Base-by-base conservation (phyloP, 2,329 filamentous ascomycete species). In the Colletotrichum cereale region DNA sequence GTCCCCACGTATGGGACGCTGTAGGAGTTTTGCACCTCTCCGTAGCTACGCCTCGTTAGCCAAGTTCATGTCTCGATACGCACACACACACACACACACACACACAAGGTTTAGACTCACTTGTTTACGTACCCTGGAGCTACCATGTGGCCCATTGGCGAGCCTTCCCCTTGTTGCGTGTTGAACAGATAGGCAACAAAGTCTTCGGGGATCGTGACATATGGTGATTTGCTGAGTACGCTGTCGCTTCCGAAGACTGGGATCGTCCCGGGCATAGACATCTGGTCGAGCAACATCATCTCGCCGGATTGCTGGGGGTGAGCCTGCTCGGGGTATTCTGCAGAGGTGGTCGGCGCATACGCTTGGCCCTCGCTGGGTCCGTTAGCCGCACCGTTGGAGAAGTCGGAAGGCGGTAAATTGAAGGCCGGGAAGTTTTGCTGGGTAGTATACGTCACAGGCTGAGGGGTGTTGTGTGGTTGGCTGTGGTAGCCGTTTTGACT, bases 151-250 rank as follows among this genome's bases (percentile, higher is more conserved):
- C 83, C 84, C 75, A 89, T 83, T 10, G 88, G 87, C 5, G 84
- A 85, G 16, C 82, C 84, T 34, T 87, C 86, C 38, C 88, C 84
- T 21, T 88, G 84, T 24, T 87, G 87, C 44, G 90, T 91, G 78
- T 93, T 95, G 82, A 97, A 97, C 34, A 97, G 82, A 86, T 93
- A 97, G 6, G 92, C 91, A 74, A 95, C 91, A 77, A 96, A 96
- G 77, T 97, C 94, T 78, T 97, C 94, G 0, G 93, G 92, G 84
- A 97, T 93, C 11, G 92, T 91, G 5, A 88, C 87, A 78, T 96
- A 96, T 0, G 96, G 95, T 3, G 95, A 97, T 68, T 96, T 93
- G 75, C 93, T 95, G 50, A 89, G 77, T 72, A 94, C 91, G 24
- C 90, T 92, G 76, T 97, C 94, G 34, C 89, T 91, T 21, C 94